Base-by-base conservation (phyloP, 129 eudicot genomes). In the Arctium lappa region DNA sequence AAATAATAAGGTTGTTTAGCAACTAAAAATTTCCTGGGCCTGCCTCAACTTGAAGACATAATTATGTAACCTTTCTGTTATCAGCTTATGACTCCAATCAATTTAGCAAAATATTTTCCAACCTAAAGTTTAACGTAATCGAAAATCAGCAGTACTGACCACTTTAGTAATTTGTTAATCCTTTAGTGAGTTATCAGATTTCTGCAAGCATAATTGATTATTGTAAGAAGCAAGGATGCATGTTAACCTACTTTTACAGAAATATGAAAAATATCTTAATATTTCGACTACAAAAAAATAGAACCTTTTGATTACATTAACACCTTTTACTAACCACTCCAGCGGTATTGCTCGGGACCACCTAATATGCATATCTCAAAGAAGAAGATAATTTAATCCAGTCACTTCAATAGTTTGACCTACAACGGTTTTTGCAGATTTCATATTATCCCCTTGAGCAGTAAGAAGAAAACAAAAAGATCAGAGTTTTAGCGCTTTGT, bases 311-410 rank as follows among this genome's bases (percentile, higher is more conserved):
- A 10, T 44, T 7, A 44, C 2, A 44, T 11, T 44, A 8, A 44
- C 12, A 73, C 62, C 32, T 72, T 37, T 37, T 15, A 72, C 13
- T 37, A 72, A 72, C 50, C 50, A 11, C 53, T 72, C 48, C 48
- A 8, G 32, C 13, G 9, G 32, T 39, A 76, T 6, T 31, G 40
- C 79, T 76, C 1, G 44, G 15, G 60, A 13, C 69, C 42, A 76
- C 69, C 69, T 50, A 50, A 44, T 29, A 11, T 40, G 4, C 32
- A 74, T 74, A 74, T 40, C 5, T 38, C 78, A 74, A n/a, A 6
- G 32, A 74, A 74, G 38, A 74, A 39, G 34, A 73, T 11, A 44
- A 38, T 44, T 74, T 74, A 74, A 75, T 75, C 38, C 79, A 74
- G 39, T 74, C 29, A 76, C 15, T 48, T 5, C 68, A 50, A 50